phyloP scores from a whole-genome alignment of 495 filamentous ascomycete genomes.

The Clavariopsis aquatica region DNA sequence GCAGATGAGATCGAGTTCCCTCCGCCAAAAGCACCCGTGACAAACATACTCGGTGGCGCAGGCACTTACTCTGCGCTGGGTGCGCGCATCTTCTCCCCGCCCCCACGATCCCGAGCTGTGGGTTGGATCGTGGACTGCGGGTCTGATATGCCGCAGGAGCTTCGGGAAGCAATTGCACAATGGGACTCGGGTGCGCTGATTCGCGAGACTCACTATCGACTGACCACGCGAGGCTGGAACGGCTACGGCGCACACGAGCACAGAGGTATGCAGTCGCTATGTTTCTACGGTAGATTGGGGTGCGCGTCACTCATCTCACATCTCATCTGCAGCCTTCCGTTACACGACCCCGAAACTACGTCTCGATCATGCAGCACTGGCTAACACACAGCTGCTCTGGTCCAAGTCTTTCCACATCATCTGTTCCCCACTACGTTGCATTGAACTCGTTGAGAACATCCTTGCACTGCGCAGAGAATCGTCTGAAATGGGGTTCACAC shows the following conservation, averaged over 20 bases:
- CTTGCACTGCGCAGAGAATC: constrained; percentile 40
- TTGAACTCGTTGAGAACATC: constrained; percentile 67
- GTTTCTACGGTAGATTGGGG: constrained; percentile 3
- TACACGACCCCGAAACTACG: constrained; percentile 87
- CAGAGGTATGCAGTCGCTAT: constrained; percentile 49
- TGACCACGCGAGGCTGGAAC: constrained; percentile 92
- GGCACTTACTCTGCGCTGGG: constrained; percentile 85
- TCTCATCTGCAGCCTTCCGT: constrained; percentile 63
- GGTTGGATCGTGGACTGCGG: constrained; percentile 93
- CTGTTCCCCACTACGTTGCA: constrained; percentile 77
- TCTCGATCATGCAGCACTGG: constrained; percentile 62
- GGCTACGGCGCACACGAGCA: constrained; percentile 67
- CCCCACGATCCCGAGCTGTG: constrained; percentile 56
- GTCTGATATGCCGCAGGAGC: constrained; percentile 73
- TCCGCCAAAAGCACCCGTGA: constrained; percentile 60
- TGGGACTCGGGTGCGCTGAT: constrained; percentile 75
- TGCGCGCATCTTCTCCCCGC: constrained; percentile 78
- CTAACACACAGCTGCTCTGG: constrained; percentile 56
- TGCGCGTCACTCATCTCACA: constrained; percentile 41
- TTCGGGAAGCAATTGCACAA: constrained; percentile 61
- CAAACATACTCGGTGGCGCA: constrained; percentile 79
- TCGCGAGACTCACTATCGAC: constrained; percentile 62
- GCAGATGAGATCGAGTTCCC: constrained; percentile 88
- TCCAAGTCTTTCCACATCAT: constrained; percentile 85
- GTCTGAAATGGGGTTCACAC: neutral